phyloP scores from a whole-genome alignment of 495 filamentous ascomycete genomes.

The Xylaria scruposa region DNA sequence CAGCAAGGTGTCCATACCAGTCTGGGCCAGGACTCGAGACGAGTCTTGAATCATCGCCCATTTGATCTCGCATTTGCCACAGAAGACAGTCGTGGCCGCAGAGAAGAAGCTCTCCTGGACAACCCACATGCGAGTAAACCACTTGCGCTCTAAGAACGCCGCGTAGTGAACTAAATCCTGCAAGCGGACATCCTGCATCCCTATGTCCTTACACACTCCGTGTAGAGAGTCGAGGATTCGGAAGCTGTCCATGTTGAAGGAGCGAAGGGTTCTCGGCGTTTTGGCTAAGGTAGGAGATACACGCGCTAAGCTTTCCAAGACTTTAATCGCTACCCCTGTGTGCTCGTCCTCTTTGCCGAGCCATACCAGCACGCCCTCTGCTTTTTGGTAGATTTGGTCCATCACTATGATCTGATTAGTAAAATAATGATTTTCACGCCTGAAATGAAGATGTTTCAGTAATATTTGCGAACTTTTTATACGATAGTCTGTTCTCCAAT shows the following conservation, averaged over 20 bases:
- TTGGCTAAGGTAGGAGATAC: not conserved
- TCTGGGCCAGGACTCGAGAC: slow-evolving; percentile 24
- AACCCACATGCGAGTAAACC: slow-evolving; percentile 22
- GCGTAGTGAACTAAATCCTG: slow-evolving; percentile 11
- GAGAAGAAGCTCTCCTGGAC: slow-evolving; percentile 26
- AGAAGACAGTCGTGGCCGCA: slow-evolving; percentile 20
- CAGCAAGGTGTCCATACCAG: slow-evolving; percentile 26
- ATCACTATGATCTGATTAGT: slow-evolving; percentile 29
- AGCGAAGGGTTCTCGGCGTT: not conserved
- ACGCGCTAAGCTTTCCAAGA: slow-evolving; percentile 6
- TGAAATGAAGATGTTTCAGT: not conserved
- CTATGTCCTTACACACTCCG: not conserved
- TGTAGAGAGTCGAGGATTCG: not conserved
- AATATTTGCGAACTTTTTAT: too few relatives aligned
- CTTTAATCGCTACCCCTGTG: slow-evolving; percentile 15
- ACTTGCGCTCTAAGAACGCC: slow-evolving; percentile 14
- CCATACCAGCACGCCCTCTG: slow-evolving; percentile 22
- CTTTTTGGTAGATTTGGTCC: slow-evolving; percentile 38
- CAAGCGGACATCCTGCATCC: not conserved
- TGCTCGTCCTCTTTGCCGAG: slow-evolving; percentile 14
- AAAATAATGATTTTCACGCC: not conserved
- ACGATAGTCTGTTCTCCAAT: not conserved
- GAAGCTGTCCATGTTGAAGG: slow-evolving; percentile 7
- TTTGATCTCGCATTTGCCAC: slow-evolving; percentile 12
- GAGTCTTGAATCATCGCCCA: slow-evolving; percentile 24